A percentile compares a stretch with the other conserved stretches of the same genome.
These are phyloP conservation scores for Clavispora asparagi DNA, from an alignment of 805 yeast genomes.

Conservation along the genomic window DNA sequence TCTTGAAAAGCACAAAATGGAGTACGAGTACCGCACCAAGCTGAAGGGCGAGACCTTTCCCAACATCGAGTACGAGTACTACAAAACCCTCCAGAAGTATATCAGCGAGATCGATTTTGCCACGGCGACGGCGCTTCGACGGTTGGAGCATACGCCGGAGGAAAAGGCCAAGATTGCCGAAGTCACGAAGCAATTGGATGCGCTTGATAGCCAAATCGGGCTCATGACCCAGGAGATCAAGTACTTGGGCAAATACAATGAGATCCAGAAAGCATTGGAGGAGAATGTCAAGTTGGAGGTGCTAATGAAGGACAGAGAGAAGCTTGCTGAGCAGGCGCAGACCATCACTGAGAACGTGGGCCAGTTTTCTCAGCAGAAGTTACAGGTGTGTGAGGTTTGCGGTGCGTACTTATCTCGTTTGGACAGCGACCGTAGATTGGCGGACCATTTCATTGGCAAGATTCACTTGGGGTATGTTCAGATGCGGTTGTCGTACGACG, in stretches of 20 bases:
- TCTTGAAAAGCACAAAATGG: conserved; percentile 64
- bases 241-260: conserved; percentile 44
- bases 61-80: conserved; percentile 46
- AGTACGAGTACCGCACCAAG: conserved; percentile 52
- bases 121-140: conserved; percentile 55
- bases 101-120: conserved; percentile 63
- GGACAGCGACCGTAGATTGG: conserved; percentile 83
- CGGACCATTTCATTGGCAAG: conserved; percentile 86
- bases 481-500: conserved; percentile 56
- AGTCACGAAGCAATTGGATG: conserved; percentile 54
- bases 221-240: conserved; percentile 64
- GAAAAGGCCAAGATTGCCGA: conserved; percentile 57
- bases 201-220: conserved; percentile 57
- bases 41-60: conserved; percentile 43
- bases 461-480: conserved; percentile 78
- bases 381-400: conserved; percentile 86
- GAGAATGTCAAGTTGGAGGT: conserved; percentile 44
- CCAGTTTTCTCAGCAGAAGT: conserved; percentile 81
- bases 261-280: conserved; percentile 40
- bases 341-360: conserved; percentile 67
- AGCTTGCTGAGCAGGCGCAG: conserved; percentile 51
- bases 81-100: conserved; percentile 47
- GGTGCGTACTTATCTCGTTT: conserved; percentile 83
- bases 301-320: conserved; percentile 44
- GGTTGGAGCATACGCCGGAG: conserved; percentile 69